Percentiles rank a stretch among this genome's conserved stretches.
Evolutionary conservation across 371 early-diverging fungal species (phyloP).

Genomic region (Apophysomyces trapeziformis): DNA sequence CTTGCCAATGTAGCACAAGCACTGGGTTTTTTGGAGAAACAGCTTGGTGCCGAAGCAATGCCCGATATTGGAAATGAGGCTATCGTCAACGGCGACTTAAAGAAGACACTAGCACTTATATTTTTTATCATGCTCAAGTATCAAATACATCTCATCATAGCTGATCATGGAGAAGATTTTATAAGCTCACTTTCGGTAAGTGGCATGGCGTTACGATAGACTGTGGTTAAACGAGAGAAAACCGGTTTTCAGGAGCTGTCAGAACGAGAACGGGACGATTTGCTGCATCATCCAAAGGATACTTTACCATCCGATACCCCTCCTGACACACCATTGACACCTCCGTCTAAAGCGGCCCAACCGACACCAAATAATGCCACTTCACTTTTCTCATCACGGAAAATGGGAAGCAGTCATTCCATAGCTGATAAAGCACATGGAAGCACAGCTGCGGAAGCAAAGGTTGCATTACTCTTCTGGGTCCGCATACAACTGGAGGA

Average conservation of each 20-base stretch:
- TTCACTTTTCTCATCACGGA: conserved; percentile 24
- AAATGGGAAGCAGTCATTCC: conserved; percentile 16
- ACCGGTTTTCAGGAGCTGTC: conserved; percentile 10
- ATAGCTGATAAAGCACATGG: conserved; percentile 10
- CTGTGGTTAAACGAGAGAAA: conserved; percentile 6
- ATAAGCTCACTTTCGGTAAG: conserved; percentile 2
- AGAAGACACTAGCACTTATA: conserved; percentile 80
- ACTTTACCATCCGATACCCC: conserved; percentile 7
- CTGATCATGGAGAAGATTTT: conserved; percentile 1
- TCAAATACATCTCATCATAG: conserved; percentile 46
- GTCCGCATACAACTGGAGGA: conserved; percentile 64
- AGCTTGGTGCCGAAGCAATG: conserved; percentile 61
- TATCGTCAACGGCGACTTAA: conserved; percentile 84
- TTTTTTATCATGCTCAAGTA: conserved; percentile 81
- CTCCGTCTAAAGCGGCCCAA: conserved; percentile 12
- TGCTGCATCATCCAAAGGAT: conserved; percentile 3
- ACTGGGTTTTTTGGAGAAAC: conserved; percentile 66
- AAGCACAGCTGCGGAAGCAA: conserved; percentile 46
- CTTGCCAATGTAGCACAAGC: conserved; percentile 80
- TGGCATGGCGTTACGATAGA: not conserved
- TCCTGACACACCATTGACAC: conserved; percentile 16
- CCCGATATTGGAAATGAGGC: conserved; percentile 81
- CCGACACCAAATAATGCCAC: conserved; percentile 17
- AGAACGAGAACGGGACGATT: conserved; percentile 10
- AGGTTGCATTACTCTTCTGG: conserved; percentile 66